Percentiles rank a stretch among this genome's conserved stretches.
phyloP scores from a whole-genome alignment of 768 basidiomycete species.

The Boletus sp. region DNA sequence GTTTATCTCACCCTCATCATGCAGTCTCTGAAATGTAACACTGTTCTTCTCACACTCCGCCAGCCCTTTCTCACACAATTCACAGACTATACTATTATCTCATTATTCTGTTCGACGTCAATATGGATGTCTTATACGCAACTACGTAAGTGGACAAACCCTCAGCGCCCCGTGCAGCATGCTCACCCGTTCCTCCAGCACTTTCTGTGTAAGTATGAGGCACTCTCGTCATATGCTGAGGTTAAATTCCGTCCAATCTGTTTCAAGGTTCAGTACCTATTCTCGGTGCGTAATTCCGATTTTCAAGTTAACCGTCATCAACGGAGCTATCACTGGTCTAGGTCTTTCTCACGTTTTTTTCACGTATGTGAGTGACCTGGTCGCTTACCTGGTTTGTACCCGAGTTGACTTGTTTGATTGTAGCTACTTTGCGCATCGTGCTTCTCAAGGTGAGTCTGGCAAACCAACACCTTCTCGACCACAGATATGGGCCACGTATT shows the following conservation, averaged over 20 bases:
- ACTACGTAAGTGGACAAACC: slow-evolving; percentile 18
- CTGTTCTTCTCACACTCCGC: background rate
- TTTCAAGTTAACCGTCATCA: background rate
- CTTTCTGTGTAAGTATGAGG: slow-evolving; percentile 30
- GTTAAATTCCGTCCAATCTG: background rate
- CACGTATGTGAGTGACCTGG: slow-evolving; percentile 21
- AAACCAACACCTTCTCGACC: background rate
- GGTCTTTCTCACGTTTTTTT: slow-evolving; percentile 26
- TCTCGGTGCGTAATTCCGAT: slow-evolving; percentile 17
- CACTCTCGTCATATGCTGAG: background rate
- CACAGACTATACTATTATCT: slow-evolving; percentile 30
- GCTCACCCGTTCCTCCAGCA: slow-evolving; percentile 13
- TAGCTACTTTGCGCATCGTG: slow-evolving; percentile 26
- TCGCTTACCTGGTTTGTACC: background rate
- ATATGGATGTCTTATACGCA: slow-evolving; percentile 23
- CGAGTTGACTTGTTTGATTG: background rate
- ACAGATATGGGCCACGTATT: background rate
- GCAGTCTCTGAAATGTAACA: slow-evolving; percentile 31
- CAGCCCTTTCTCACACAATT: slow-evolving; percentile 7
- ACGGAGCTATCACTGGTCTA: background rate
- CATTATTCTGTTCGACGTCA: slow-evolving; percentile 23
- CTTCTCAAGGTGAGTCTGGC: slow-evolving; percentile 20
- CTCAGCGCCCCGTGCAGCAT: too few species aligned
- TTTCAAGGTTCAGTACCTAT: slow-evolving; percentile 22
- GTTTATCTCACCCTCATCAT: slow-evolving; percentile 3